Conservation (phyloP, 371 early-diverging fungal species). For the Mucor indicus region DNA sequence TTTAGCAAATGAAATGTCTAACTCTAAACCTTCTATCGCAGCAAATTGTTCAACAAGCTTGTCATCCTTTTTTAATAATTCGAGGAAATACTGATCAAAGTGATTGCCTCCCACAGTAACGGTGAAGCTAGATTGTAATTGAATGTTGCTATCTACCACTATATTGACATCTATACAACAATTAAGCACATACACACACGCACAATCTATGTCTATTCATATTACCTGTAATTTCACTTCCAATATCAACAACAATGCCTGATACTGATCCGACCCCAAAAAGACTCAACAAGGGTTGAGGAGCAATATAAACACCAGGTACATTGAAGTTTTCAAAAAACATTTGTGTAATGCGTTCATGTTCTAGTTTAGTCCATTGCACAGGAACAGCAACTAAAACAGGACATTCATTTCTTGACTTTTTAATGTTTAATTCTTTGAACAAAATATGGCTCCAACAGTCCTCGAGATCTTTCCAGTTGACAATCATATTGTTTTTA, state of each 20-base stretch:
- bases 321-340: slow-evolving; percentile 89
- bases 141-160: slow-evolving; percentile 66
- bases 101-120: slow-evolving; percentile 70
- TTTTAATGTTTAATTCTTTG: slow-evolving; percentile 72
- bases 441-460: slow-evolving; percentile 76
- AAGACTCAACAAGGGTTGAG: slow-evolving; percentile 78
- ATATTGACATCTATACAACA: slow-evolving; percentile 61
- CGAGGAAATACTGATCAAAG: slow-evolving; percentile 59
- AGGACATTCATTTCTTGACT: slow-evolving; percentile 75
- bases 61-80: slow-evolving; percentile 55
- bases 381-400: slow-evolving; percentile 77
- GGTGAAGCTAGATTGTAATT: slow-evolving; percentile 55
- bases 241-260: slow-evolving; percentile 89
- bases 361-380: slow-evolving; percentile 80
- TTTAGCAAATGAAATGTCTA: slow-evolving; percentile 56
- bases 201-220: background rate
- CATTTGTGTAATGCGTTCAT: slow-evolving; percentile 80
- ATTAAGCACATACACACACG: background rate
- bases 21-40: slow-evolving; percentile 15
- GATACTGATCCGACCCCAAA: slow-evolving; percentile 78
- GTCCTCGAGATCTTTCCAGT: slow-evolving; percentile 78
- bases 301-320: slow-evolving; percentile 81
- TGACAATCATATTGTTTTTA: slow-evolving; percentile 55
- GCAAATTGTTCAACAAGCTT: slow-evolving; percentile 49
- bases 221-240: slow-evolving; percentile 70